Evolutionary conservation across 495 filamentous ascomycete genomes (phyloP).

Genomic region (Trichoderma asperelloides): DNA sequence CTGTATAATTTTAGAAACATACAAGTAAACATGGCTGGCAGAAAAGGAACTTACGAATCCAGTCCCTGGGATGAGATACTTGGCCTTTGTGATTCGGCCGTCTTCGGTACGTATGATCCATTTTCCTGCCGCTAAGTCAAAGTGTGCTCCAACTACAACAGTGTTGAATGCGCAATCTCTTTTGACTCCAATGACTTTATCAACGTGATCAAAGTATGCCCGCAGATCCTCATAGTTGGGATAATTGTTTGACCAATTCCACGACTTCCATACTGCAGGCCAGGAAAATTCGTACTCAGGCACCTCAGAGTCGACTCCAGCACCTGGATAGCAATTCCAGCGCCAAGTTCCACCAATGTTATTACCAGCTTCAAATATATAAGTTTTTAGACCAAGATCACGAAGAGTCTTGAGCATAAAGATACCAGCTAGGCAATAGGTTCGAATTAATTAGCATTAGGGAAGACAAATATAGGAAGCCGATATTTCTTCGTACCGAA

Average conservation of each 20-base stretch:
- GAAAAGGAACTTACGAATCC: background rate
- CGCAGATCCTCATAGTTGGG: slow-evolving; percentile 27
- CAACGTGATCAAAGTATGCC: slow-evolving; percentile 33
- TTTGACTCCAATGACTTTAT: slow-evolving; percentile 27
- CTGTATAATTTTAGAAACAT: slow-evolving; percentile 11
- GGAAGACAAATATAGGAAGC: background rate
- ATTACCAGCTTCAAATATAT: slow-evolving; percentile 30
- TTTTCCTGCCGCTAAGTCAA: background rate
- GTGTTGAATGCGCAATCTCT: slow-evolving; percentile 32
- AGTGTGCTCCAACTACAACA: background rate
- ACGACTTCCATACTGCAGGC: slow-evolving; percentile 17
- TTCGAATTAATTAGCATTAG: background rate
- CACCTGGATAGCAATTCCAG: slow-evolving; percentile 33
- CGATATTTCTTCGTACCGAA: slow-evolving; percentile 22
- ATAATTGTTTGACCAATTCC: slow-evolving; percentile 33
- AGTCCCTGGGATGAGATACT: background rate
- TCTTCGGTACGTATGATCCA: slow-evolving; percentile 4
- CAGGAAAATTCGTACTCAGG: slow-evolving; percentile 31
- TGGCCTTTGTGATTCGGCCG: background rate
- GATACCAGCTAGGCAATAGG: slow-evolving; percentile 14
- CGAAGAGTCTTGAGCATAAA: slow-evolving; percentile 25
- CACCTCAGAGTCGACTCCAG: slow-evolving; percentile 28
- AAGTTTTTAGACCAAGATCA: slow-evolving; percentile 15
- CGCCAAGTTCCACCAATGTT: slow-evolving; percentile 42
- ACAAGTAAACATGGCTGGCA: background rate